Base-by-base conservation (phyloP, 495 filamentous ascomycete genomes). In the Peziza echinospora region DNA sequence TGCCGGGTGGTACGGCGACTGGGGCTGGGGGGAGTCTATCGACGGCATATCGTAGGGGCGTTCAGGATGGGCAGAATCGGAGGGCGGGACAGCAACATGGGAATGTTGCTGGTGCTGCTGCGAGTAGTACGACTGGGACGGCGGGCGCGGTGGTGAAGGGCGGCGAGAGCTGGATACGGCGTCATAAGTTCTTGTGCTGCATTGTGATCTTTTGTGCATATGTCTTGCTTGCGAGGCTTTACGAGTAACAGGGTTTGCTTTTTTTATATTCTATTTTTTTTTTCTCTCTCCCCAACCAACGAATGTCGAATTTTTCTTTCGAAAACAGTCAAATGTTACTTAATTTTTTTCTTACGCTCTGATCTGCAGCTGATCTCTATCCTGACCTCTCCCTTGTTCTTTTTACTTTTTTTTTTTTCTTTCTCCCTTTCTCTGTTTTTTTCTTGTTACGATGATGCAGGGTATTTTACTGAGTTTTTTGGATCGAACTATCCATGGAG, bases 131-230 rank as follows among this genome's bases (percentile, higher is more conserved):
- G 11, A 71, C 71, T 26, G 75, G 75, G 3, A 83, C 80, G 53
- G 72, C 71, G 3, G 83, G 80, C n/a, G 80, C 74, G 11, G 82
- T 91, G 1, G 77, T 91, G 46, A 79, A 84, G 47, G 66, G 63
- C 66, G 82, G 87, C 1, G 76, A 81, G 47, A 71, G 83, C 39
- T 93, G 85, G 85, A 58, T 84, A 34, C 65, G 70, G 47, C 71
- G 77, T 46, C 77, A 93, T 63, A 84, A 82, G 63, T 60, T 87
- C 43, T 65, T 77, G 53, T 65, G 93, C 26, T 71, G 70, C 3
- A 68, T 78, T 13, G 75, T 63, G 1, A 57, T 78, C 9, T 60
- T 92, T 26, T 79, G 92, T 53, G 64, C 75, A 5, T 93, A 87
- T 62, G 83, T 84, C 10, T 60, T 93, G 42, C 65, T 92, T 24